Percentiles rank a stretch among this genome's conserved stretches.
phyloP scores from a whole-genome alignment of 352 stramenopile species.

The Globisporangium abappressorium region DNA sequence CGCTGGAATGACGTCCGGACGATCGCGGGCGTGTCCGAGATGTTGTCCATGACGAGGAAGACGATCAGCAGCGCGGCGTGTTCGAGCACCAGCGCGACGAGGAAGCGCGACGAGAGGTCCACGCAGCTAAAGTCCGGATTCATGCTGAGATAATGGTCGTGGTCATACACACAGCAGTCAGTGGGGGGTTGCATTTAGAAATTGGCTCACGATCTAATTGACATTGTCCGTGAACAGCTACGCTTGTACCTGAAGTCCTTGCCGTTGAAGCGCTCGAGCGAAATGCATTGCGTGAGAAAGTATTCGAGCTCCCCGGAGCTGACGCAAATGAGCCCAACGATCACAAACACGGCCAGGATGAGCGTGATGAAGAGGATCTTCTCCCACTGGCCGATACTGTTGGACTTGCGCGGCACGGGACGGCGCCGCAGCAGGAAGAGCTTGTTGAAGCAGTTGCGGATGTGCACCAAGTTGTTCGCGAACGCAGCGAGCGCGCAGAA shows the following conservation, averaged over 20 bases:
- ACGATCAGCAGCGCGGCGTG: slow-evolving; percentile 71
- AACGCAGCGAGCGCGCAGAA: slow-evolving; percentile 78
- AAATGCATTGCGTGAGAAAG: slow-evolving; percentile 69
- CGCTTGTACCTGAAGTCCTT: slow-evolving; percentile 72
- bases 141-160: slow-evolving; percentile 41
- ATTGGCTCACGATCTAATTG: not conserved
- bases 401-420: slow-evolving; percentile 74
- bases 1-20: slow-evolving; percentile 79
- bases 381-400: slow-evolving; percentile 86
- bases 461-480: slow-evolving; percentile 80
- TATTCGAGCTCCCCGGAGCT: slow-evolving; percentile 83
- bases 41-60: slow-evolving; percentile 79
- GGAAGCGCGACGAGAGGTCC: slow-evolving; percentile 70
- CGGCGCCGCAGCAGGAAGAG: slow-evolving; percentile 66
- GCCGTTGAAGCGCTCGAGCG: slow-evolving; percentile 73
- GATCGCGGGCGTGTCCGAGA: slow-evolving; percentile 70
- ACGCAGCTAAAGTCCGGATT: slow-evolving; percentile 80
- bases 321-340: slow-evolving; percentile 83
- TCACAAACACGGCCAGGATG: slow-evolving; percentile 77
- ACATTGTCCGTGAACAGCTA: not conserved
- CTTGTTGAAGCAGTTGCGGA: slow-evolving; percentile 85
- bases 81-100: slow-evolving; percentile 75
- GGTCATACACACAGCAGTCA: not conserved
- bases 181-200: not conserved
- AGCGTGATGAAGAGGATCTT: slow-evolving; percentile 86